Conservation (phyloP, 305 asterid species). For the Coffea humblotiana region DNA sequence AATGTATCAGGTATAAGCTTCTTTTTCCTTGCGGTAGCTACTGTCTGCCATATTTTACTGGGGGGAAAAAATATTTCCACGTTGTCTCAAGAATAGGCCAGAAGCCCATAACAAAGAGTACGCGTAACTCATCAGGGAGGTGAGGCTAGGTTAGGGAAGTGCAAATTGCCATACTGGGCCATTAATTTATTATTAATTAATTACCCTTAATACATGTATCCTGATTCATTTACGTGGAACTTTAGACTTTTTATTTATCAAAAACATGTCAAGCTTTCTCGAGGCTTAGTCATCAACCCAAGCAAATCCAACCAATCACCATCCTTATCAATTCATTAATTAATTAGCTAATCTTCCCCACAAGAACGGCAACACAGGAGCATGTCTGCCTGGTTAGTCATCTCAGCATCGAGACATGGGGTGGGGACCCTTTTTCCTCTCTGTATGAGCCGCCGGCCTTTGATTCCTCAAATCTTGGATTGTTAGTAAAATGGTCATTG, state of each 20-base stretch:
- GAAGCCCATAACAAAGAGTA: too few relatives aligned
- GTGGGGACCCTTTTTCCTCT: not conserved
- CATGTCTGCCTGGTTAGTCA: not conserved
- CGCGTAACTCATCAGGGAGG: not conserved
- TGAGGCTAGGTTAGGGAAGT: not conserved
- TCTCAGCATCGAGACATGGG: not conserved
- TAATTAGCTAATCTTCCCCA: not conserved
- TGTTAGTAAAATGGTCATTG: not conserved
- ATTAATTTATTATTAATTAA: not conserved
- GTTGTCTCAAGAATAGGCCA: too few relatives aligned
- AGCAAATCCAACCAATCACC: slow-evolving; percentile 17
- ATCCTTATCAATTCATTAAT: not conserved
- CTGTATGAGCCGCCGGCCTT: not conserved
- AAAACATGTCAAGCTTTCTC: not conserved
- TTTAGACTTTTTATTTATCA: not conserved
- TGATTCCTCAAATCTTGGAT: slow-evolving; percentile 9
- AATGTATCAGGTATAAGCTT: not conserved
- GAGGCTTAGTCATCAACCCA: slow-evolving; percentile 15
- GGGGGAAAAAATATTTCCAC: too few relatives aligned
- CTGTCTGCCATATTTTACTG: too few relatives aligned
- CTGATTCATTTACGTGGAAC: not conserved
- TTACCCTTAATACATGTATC: not conserved
- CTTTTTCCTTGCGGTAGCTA: not conserved
- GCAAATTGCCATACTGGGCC: too few relatives aligned
- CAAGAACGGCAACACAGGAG: not conserved